These are phyloP conservation scores for Arachis monticola DNA, from an alignment of 331 rosid species.

Conservation along the genomic window DNA sequence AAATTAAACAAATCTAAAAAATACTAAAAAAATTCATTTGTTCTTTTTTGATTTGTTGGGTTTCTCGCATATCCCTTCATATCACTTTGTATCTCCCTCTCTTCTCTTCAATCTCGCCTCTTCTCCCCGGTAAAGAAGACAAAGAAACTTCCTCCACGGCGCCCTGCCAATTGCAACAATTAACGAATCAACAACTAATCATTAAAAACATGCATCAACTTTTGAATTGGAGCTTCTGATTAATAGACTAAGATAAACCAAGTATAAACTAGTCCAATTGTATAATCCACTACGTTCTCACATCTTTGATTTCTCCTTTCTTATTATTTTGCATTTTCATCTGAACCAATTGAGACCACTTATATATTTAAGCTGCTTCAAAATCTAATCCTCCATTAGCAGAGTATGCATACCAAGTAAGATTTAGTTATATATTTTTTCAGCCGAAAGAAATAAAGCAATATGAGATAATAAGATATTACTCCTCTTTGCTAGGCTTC, in stretches of 20 bases:
- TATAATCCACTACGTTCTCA: slow-evolving; percentile 14
- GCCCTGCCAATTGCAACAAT: slow-evolving; percentile 2
- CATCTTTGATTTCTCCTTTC: slow-evolving; percentile 12
- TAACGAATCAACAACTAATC: slow-evolving; percentile 5
- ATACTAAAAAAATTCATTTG: too few relatives aligned
- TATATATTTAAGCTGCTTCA: slow-evolving; percentile 2
- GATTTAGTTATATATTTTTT: not conserved
- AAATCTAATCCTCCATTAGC: slow-evolving; percentile 17
- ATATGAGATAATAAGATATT: not conserved
- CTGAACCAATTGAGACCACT: slow-evolving; percentile 25
- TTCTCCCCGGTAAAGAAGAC: too few relatives aligned
- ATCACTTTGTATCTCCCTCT: too few relatives aligned
- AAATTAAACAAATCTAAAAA: too few relatives aligned
- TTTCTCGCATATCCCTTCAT: too few relatives aligned
- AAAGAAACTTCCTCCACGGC: too few relatives aligned
- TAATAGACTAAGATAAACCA: slow-evolving; percentile 2
- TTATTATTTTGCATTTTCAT: slow-evolving; percentile 23
- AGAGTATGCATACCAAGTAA: not conserved
- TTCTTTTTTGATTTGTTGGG: too few relatives aligned
- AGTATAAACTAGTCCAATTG: slow-evolving; percentile 28
- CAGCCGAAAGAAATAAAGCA: slow-evolving; percentile 13
- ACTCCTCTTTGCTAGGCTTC: not conserved
- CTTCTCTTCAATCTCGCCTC: too few relatives aligned
- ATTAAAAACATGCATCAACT: not conserved
- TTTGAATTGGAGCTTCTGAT: not conserved